A percentile compares a stretch with the other conserved stretches of the same genome.
These are phyloP conservation scores for Metroxylon sagu DNA, from an alignment of 176 grass and related monocot species.

Conservation along the genomic window DNA sequence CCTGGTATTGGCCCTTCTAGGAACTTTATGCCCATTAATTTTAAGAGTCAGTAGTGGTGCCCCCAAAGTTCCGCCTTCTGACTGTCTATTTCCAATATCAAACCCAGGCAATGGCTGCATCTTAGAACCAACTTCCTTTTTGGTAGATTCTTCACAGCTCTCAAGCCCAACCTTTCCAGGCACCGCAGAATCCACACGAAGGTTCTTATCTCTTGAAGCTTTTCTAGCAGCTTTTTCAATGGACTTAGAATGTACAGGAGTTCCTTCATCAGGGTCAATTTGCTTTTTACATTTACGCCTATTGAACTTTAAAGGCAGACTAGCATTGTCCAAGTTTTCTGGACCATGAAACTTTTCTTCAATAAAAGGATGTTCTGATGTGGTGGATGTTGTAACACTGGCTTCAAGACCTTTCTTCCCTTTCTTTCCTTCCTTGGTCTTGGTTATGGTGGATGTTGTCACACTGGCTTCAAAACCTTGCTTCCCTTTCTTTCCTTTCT, in stretches of 20 bases:
- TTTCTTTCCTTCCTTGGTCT: constrained; percentile 1
- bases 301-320: constrained; percentile 29
- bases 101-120: constrained; percentile 14
- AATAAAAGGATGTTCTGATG: constrained; percentile 22
- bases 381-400: constrained; percentile 1
- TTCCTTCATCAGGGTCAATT: constrained; percentile 24
- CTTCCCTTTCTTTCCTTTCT: constrained; percentile 12
- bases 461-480: constrained; percentile 9
- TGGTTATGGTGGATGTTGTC: neutral
- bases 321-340: constrained; percentile 16
- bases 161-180: constrained; percentile 19
- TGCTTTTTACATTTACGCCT: constrained; percentile 35
- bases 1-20: constrained; percentile 25
- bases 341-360: constrained; percentile 22
- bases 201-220: constrained; percentile 15
- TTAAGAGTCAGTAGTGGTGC: constrained; percentile 13
- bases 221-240: constrained; percentile 21
- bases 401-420: constrained; percentile 8
- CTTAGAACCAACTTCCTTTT: constrained; percentile 24
- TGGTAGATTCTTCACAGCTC: constrained; percentile 7
- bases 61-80: constrained; percentile 16
- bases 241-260: constrained; percentile 14
- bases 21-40: constrained; percentile 20
- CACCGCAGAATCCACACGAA: constrained; percentile 25
- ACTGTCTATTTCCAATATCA: neutral